A percentile compares a stretch with the other conserved stretches of the same genome.
These are phyloP conservation scores for Paraconiothyrium sp. DNA, from an alignment of 2,329 filamentous ascomycete genomes.

Conservation along the genomic window DNA sequence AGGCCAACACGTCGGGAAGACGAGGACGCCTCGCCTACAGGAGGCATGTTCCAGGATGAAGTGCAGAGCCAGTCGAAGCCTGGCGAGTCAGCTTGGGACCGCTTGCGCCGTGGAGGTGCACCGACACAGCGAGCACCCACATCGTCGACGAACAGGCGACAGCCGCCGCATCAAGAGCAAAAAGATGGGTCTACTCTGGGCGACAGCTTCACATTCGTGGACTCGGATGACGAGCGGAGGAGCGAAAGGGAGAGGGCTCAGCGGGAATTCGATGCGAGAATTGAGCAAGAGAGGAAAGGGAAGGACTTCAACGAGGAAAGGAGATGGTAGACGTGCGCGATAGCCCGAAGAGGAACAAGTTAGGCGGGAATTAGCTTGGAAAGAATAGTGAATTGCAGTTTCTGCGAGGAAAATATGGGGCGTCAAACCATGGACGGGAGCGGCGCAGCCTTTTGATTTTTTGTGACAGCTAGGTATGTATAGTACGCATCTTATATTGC, in stretches of 20 bases:
- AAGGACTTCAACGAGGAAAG: constrained; percentile 52
- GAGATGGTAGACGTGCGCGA: constrained; percentile 34
- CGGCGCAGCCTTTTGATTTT: neutral
- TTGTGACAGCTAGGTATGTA: constrained; percentile 2
- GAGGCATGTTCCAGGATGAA: constrained; percentile 48
- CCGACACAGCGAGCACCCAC: constrained; percentile 27
- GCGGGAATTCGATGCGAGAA: constrained; percentile 59
- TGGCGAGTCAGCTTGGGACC: constrained; percentile 56
- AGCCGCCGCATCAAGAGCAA: constrained; percentile 34
- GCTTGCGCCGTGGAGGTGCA: constrained; percentile 49
- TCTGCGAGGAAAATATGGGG: neutral
- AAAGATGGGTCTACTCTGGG: constrained; percentile 45
- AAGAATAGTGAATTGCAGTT: neutral
- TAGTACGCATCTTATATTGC: neutral
- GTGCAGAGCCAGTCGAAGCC: constrained; percentile 30
- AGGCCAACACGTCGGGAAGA: constrained; percentile 35
- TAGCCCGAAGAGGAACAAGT: neutral
- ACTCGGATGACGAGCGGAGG: constrained; percentile 54
- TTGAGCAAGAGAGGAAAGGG: constrained; percentile 60
- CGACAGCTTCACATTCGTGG: constrained; percentile 58
- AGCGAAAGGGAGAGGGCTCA: constrained; percentile 58
- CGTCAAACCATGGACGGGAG: neutral
- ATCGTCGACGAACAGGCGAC: constrained; percentile 23
- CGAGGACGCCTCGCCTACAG: constrained; percentile 53
- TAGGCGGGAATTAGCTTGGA: neutral